phyloP scores from a whole-genome alignment of 2,329 filamentous ascomycete genomes.

The Coniochaeta sp. region DNA sequence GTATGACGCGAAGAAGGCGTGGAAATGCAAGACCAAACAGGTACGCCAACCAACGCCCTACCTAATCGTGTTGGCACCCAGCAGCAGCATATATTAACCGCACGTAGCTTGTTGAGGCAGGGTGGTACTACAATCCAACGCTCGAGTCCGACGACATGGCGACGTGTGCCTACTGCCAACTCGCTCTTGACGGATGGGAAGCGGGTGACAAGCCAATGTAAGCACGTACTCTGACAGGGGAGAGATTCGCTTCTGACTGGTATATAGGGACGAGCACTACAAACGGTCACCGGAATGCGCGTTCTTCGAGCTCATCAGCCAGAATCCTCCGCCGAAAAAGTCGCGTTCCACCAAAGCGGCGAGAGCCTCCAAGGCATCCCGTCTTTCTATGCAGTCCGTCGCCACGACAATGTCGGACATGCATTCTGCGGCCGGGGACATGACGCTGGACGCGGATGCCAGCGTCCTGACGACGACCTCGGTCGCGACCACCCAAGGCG shows the following conservation, averaged over 20 bases:
- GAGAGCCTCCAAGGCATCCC: constrained; percentile 61
- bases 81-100: constrained; percentile 2
- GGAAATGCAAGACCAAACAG: constrained; percentile 86
- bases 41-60: constrained; percentile 39
- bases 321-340: constrained; percentile 50
- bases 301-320: constrained; percentile 68
- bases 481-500: constrained; percentile 49
- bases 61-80: no score
- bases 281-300: constrained; percentile 70
- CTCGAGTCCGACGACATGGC: constrained; percentile 80
- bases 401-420: constrained; percentile 42
- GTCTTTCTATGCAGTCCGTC: constrained; percentile 53
- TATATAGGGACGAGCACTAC: constrained; percentile 71
- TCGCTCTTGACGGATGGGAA: constrained; percentile 93
- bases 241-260: constrained; percentile 5
- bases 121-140: constrained; percentile 89
- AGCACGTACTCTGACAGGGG: constrained; percentile 21
- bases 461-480: constrained; percentile 53
- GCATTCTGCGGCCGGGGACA: constrained; percentile 35
- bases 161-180: constrained; percentile 82
- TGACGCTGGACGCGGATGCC: constrained; percentile 45
- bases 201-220: constrained; percentile 81
- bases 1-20: constrained; percentile 79
- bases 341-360: constrained; percentile 44
- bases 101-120: constrained; percentile 74